phyloP scores from a whole-genome alignment of 164 flowering plant genomes.

The Chloranthus sessilifolius region DNA sequence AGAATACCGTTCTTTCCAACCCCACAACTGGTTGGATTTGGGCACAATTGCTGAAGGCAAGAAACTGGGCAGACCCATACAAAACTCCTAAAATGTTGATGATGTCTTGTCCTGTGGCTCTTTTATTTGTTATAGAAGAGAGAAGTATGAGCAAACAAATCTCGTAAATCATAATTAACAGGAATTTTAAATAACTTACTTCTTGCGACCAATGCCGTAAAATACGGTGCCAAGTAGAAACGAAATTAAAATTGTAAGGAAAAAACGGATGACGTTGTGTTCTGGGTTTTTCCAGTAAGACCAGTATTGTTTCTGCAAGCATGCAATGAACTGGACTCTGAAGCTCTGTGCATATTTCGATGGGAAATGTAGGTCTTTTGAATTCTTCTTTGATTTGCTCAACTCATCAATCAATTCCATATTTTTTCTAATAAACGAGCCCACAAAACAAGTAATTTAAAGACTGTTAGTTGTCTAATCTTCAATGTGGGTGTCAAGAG shows the following conservation, averaged over 20 bases:
- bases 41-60: slow-evolving; percentile 61
- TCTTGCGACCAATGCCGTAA: slow-evolving; percentile 64
- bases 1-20: slow-evolving; percentile 78
- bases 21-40: slow-evolving; percentile 79
- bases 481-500: too few species aligned
- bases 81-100: slow-evolving; percentile 61
- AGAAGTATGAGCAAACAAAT: slow-evolving; percentile 25
- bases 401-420: slow-evolving; percentile 50
- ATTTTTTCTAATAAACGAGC: slow-evolving; percentile 49
- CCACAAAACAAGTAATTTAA: too few species aligned
- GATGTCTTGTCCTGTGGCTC: slow-evolving; percentile 10
- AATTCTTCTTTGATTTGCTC: slow-evolving; percentile 49
- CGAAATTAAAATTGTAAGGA: slow-evolving; percentile 57
- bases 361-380: slow-evolving; percentile 51
- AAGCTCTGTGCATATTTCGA: slow-evolving; percentile 52
- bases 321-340: slow-evolving; percentile 63
- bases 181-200: slow-evolving; percentile 26
- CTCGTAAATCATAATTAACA: slow-evolving; percentile 1
- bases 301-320: slow-evolving; percentile 87
- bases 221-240: slow-evolving; percentile 71
- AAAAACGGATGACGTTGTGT: slow-evolving; percentile 63
- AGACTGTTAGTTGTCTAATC: too few species aligned
- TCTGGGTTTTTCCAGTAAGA: slow-evolving; percentile 95
- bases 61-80: slow-evolving; percentile 63
- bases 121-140: neutral